Conservation (phyloP, 2,329 filamentous ascomycete genomes). For the Exophiala sp. region DNA sequence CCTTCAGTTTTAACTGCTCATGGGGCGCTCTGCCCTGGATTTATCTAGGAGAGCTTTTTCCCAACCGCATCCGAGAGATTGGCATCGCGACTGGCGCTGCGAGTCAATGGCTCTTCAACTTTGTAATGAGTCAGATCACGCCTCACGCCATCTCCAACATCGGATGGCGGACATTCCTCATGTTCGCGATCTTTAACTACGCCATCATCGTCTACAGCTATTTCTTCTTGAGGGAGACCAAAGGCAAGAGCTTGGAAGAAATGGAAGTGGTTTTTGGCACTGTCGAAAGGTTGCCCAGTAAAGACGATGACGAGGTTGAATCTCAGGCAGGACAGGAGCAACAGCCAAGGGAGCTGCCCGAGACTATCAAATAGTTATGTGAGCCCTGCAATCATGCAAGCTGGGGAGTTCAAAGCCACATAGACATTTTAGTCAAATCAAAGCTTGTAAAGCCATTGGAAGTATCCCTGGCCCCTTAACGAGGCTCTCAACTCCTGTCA, state of each 20-base stretch:
- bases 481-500: neutral
- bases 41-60: conserved; percentile 38
- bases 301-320: conserved; percentile 19
- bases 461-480: neutral
- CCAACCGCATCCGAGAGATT: conserved; percentile 38
- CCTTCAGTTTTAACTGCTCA: conserved; percentile 40
- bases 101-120: conserved; percentile 41
- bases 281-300: conserved; percentile 16
- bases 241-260: conserved; percentile 44
- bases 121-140: conserved; percentile 41
- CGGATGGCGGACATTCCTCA: conserved; percentile 49
- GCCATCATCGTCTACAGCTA: conserved; percentile 44
- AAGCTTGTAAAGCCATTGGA: neutral
- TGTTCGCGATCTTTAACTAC: conserved; percentile 51
- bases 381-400: neutral
- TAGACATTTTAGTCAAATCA: no score
- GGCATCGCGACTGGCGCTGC: conserved; percentile 40
- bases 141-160: conserved; percentile 45
- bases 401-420: neutral
- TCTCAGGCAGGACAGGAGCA: conserved; percentile 13
- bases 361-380: conserved; percentile 8
- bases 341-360: conserved; percentile 6
- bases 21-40: conserved; percentile 40
- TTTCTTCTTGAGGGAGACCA: conserved; percentile 42
- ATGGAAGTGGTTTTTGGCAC: conserved; percentile 40